Evolutionary conservation across 345 rosid genomes (phyloP).

Genomic region (Luvunga scandens): DNA sequence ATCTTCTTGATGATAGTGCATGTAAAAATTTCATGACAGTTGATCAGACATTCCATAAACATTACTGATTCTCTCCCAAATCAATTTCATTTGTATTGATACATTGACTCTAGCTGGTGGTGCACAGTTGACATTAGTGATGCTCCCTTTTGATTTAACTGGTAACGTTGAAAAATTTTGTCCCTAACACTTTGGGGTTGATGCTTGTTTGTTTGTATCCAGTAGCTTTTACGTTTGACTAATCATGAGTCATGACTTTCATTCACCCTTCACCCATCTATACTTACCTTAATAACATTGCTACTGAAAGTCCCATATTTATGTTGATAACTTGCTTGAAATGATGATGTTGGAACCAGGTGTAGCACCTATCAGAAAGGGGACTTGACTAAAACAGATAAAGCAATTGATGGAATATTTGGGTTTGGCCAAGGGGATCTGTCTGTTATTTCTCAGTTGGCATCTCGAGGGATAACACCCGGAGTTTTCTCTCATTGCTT

Average conservation of each 20-base stretch:
- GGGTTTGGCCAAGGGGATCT: conserved; percentile 90
- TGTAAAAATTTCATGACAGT: background rate
- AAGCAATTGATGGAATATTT: conserved; percentile 97
- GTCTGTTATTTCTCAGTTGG: conserved; percentile 87
- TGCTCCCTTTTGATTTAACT: background rate
- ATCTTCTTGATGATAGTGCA: background rate
- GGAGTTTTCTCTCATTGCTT: conserved; percentile 92
- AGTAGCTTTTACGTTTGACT: background rate
- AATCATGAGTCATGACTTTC: background rate
- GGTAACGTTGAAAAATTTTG: background rate
- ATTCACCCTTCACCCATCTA: background rate
- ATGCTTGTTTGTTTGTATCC: background rate
- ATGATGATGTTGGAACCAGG: conserved; percentile 42
- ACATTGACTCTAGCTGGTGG: background rate
- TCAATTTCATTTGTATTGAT: background rate
- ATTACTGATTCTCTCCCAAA: background rate
- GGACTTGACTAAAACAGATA: conserved; percentile 77
- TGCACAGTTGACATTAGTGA: background rate
- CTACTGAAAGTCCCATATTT: background rate
- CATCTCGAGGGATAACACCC: conserved; percentile 78
- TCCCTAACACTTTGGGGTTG: background rate
- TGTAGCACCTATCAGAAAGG: conserved; percentile 91
- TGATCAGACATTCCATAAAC: background rate
- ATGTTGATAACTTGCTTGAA: conserved; percentile 15
- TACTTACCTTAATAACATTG: background rate